Base-by-base conservation (phyloP, 169 alveolate species). In the Cryptosporidium muris region DNA sequence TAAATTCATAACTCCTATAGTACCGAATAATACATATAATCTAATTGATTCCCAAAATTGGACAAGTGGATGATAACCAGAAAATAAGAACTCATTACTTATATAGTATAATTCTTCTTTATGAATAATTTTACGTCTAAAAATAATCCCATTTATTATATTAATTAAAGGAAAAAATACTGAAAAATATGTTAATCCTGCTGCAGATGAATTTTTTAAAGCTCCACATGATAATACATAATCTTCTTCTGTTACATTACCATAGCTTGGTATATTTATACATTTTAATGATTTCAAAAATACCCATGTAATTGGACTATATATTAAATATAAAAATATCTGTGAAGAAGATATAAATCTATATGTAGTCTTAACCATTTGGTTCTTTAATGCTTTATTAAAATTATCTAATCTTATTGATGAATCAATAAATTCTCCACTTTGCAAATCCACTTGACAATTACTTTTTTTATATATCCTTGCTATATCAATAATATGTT, bases 51-150 rank as follows among this genome's bases (percentile, higher is more conserved):
- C 85, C 85, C 85, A 74, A 58, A 34, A 74, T 37, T 58, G 40
- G 14, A 74, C 66, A 42, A 68, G 16, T n/a, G 48, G 40, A 45
- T 49, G 54, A 34, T 74, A 74, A 3, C 85, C 85, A 25, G 85
- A 74, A 74, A 74, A 74, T 43, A 74, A 58, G 14, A 74, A 74
- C 8, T 63, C 62, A 64, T 68, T 74, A n/a, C 85, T 74, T 54
- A 74, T 74, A 47, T 54, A 11, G 16, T 74, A 74, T 11, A 74
- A 60, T 37, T 58, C 56, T 45, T 58, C 43, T 11, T 14, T 51
- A 16, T 68, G 45, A 9, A 74, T 74, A 1, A 74, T 74, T 47
- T 54, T 74, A 12, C 45, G 54, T 25, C 62, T 51, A 14, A 74
- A 45, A 45, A 2, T 5, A 34, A 74, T 25, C n/a, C 43, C 4